Conservation (phyloP, 495 filamentous ascomycete genomes). For the Daldinia loculata region DNA sequence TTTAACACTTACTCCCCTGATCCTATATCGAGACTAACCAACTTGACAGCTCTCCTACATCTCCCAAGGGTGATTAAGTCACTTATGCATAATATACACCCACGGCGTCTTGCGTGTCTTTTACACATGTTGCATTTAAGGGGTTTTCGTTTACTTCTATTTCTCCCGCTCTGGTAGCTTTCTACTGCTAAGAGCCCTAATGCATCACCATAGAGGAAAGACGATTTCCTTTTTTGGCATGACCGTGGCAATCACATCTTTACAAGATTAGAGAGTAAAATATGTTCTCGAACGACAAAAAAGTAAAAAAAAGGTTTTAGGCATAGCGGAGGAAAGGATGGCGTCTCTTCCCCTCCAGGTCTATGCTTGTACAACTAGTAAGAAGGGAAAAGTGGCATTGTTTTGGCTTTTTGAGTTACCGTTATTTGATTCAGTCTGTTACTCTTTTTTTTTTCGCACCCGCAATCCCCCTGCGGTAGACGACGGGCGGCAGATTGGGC, state of each 20-base stretch:
- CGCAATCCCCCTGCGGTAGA: not conserved
- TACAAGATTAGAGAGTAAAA: slow-evolving; percentile 26
- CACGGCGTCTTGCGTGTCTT: slow-evolving; percentile 24
- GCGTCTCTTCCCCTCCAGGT: not conserved
- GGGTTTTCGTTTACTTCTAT: slow-evolving; percentile 14
- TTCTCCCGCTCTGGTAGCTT: not conserved
- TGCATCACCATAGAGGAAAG: slow-evolving; percentile 34
- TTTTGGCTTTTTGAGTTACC: slow-evolving; percentile 5
- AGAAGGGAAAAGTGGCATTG: slow-evolving; percentile 5
- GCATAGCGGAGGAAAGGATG: not conserved
- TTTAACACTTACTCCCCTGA: too few relatives aligned
- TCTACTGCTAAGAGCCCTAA: slow-evolving; percentile 20
- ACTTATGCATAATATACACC: slow-evolving; percentile 34
- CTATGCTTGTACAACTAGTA: slow-evolving; percentile 14
- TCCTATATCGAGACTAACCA: slow-evolving; percentile 7
- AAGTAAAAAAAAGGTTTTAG: slow-evolving; percentile 4
- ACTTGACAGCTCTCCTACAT: slow-evolving; percentile 28
- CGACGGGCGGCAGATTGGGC: slow-evolving; percentile 3
- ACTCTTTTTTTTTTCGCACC: not conserved
- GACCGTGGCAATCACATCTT: not conserved
- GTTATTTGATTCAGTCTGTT: not conserved
- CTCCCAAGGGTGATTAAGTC: slow-evolving; percentile 39
- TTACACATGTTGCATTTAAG: slow-evolving; percentile 4
- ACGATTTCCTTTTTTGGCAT: slow-evolving; percentile 10
- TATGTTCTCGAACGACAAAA: slow-evolving; percentile 3